Evolutionary conservation across 2,329 filamentous ascomycete genomes (phyloP).

Genomic region (Chaetomiaceae sp.): DNA sequence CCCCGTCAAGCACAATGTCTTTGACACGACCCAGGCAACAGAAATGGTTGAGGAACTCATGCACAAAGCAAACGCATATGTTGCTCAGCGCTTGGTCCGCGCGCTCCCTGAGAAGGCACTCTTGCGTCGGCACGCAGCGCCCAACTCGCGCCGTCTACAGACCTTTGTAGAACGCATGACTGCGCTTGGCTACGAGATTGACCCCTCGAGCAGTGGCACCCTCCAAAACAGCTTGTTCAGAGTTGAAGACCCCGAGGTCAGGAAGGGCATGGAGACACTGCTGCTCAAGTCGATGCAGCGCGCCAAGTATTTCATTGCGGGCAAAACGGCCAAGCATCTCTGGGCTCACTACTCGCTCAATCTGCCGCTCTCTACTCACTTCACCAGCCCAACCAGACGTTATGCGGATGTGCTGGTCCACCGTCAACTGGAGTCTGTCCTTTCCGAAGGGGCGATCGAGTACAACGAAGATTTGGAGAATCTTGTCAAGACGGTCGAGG

Average conservation of each 20-base stretch:
- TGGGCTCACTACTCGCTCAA: constrained; percentile 91
- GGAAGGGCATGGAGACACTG: constrained; percentile 97
- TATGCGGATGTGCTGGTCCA: constrained; percentile 96
- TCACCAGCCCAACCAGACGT: constrained; percentile 89
- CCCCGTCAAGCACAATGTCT: constrained; percentile 93
- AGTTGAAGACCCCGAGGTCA: constrained; percentile 79
- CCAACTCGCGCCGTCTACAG: constrained; percentile 81
- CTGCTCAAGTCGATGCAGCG: constrained; percentile 93
- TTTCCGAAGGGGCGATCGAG: constrained; percentile 77
- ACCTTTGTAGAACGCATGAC: constrained; percentile 93
- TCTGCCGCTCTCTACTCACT: constrained; percentile 91
- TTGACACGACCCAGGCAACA: constrained; percentile 81
- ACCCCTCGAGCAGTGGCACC: constrained; percentile 81
- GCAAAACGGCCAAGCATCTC: constrained; percentile 71
- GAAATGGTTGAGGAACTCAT: constrained; percentile 94
- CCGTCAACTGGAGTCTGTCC: constrained; percentile 81
- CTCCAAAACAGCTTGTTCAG: constrained; percentile 95
- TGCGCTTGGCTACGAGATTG: constrained; percentile 83
- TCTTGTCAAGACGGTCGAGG: constrained; percentile 86
- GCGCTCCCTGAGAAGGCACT: constrained; percentile 88
- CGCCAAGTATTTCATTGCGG: constrained; percentile 88
- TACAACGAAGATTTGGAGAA: constrained; percentile 86
- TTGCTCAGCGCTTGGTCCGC: constrained; percentile 76
- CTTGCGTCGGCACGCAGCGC: constrained; percentile 77
- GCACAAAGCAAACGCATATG: constrained; percentile 85